Evolutionary conservation across 2,329 filamentous ascomycete species (phyloP), one percentile per base, ranked within the genome.

Genomic region (Calonectria hawksworthii): DNA sequence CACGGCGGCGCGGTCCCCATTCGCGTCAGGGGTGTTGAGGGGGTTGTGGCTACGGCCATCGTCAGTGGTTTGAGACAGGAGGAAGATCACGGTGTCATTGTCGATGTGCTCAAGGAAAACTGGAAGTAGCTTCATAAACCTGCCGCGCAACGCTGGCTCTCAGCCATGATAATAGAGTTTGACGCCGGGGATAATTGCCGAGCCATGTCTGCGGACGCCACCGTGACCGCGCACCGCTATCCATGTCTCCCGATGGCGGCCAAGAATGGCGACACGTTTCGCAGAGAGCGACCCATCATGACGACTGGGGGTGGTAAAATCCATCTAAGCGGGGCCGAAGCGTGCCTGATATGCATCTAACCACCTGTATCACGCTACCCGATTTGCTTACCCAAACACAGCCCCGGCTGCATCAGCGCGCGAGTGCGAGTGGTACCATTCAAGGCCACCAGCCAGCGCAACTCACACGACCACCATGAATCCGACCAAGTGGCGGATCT

Each of bases 1-100:
- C 94, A 96, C 83, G 95, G 95, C 0, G 95, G 95, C 28, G 95
- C 89, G 0, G 92, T 95, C 76, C 95, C 95, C 0, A 90, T 96
- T 38, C 88, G 92, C 10, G 94, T 96, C 9, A 86, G 86, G 68
- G 93, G 93, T 0, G 93, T 96, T 1, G 94, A 96, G 85, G 94
- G 94, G 0, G 86, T 95, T 4, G 92, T 96, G 11, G 94, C 91
- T 0, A 92, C 95, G 1, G 92, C 96, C 30, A 92, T 96, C 23
- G 93, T 96, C 1, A 94, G 92, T 81, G 95, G 94, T 6, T 83
- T 96, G 83, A 93, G 92, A 86, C 93, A 96, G 84, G 89, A 94
- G 79, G 90, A 96, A 86, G 94, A 96, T 83, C 95, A 97, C 84
- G 92, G 91, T 11, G 90, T 96, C 47, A 92, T 96, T 80, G 90